These are phyloP conservation scores for Melampsora americana DNA, from an alignment of 1,284 basidiomycete genomes.

Conservation along the genomic window DNA sequence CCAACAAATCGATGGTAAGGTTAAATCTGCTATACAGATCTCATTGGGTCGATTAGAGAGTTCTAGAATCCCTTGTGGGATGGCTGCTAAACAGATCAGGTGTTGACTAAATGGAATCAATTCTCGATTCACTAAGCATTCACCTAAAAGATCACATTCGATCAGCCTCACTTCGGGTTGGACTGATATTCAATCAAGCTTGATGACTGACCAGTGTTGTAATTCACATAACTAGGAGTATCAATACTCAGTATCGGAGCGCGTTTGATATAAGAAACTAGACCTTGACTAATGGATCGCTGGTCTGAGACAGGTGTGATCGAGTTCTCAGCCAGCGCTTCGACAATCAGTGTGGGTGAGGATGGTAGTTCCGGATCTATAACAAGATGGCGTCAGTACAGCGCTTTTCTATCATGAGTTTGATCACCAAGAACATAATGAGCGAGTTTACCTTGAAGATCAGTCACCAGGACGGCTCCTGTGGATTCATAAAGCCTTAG, in stretches of 20 bases:
- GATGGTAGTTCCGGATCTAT: conserved; percentile 25
- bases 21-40: conserved; percentile 34
- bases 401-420: not conserved
- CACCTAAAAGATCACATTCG: conserved; percentile 11
- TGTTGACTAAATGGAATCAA: conserved; percentile 13
- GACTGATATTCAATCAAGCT: not conserved
- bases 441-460: conserved; percentile 7
- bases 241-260: conserved; percentile 42
- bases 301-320: not conserved
- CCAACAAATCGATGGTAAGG: conserved; percentile 18
- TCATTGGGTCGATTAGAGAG: not conserved
- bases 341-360: conserved; percentile 36
- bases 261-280: conserved; percentile 13
- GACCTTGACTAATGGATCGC: not conserved
- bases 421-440: not conserved
- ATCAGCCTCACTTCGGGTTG: not conserved
- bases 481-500: conserved; percentile 21
- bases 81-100: conserved; percentile 25
- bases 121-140: conserved; percentile 11
- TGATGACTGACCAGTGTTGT: conserved; percentile 27
- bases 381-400: not conserved
- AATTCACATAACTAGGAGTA: conserved; percentile 29
- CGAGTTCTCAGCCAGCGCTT: conserved; percentile 36
- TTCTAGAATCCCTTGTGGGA: conserved; percentile 7
- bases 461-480: not conserved